Conservation (phyloP, 257 asterid genomes). For the Anisodus acutangulus region DNA sequence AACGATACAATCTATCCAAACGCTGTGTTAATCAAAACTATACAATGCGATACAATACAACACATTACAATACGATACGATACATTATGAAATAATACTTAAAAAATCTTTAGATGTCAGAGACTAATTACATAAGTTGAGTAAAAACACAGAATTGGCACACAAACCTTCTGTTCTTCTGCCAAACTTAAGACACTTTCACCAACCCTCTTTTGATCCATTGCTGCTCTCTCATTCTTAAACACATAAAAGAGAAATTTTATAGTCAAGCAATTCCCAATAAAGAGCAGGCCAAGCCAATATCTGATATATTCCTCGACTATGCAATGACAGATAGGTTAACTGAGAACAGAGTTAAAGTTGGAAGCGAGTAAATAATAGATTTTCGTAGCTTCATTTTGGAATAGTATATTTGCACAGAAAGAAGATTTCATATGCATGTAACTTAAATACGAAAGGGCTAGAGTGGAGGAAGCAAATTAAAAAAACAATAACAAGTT, state of each 20-base stretch:
- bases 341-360: not conserved
- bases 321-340: not conserved
- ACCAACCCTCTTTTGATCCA: constrained; percentile 66
- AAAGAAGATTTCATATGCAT: not conserved
- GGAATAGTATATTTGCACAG: not conserved
- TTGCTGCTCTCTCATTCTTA: constrained; percentile 67
- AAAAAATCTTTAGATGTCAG: constrained; percentile 21
- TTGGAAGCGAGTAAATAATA: not conserved
- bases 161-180: constrained; percentile 68
- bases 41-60: too few species aligned
- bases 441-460: not conserved
- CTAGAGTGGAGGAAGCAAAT: not conserved
- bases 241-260: not conserved
- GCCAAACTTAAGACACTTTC: constrained; percentile 62
- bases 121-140: not conserved
- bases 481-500: not conserved
- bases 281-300: not conserved
- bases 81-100: too few species aligned
- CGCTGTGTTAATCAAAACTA: too few species aligned
- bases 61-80: too few species aligned
- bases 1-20: too few species aligned
- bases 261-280: constrained; percentile 37
- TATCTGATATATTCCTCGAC: not conserved
- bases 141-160: constrained; percentile 12
- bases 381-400: not conserved